Base-by-base conservation (phyloP, 202 grass and related monocot genomes). In the Cymbopogon flexuosus region DNA sequence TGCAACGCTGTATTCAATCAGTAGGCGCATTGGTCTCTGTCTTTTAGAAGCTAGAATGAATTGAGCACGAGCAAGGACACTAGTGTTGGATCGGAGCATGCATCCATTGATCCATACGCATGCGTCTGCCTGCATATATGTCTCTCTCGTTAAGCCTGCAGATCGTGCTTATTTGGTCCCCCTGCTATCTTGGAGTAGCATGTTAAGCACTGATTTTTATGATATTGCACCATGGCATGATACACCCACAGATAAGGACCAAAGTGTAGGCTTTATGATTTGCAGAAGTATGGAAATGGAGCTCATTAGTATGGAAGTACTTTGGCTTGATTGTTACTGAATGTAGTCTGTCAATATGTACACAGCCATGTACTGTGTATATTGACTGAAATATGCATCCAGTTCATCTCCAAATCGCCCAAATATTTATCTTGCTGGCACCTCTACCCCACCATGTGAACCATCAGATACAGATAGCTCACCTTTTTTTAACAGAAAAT, bases 141-240 rank as follows among this genome's bases (percentile, higher is more conserved):
- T 59, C 30, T 70, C 68, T 40, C 69, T 39, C 62, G 73, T 59
- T 70, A 84, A 77, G 73, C 73, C 64, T 72, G n/a, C 46, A 77
- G 77, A 84, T 65, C 36, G 0, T n/a, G 72, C 72, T 79, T 19
- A 30, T 52, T 85, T 77, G 87, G 87, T 86, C 87, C 79, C 83
- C 87, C 24, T 75, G 79, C 83, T 89, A 89, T 83, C 73, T 54
- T 10, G 34, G 39, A 68, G 87, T 82, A 86, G 87, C 79, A 82
- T 83, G 87, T 86, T 84, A 75, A 86, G 62, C 87, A 58, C 87
- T 65, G 87, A 89, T 83, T 89, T 89, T 83, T 86, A 83, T 89
- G 83, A 30, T 77, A 39, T 89, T 73, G 72, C 83, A 89, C 35
- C 27, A 16, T 30, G 9, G 40, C 68, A 64, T 86, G 87, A 88